Conservation (phyloP, 2,329 filamentous ascomycete genomes). For the Thelonectria rubi region DNA sequence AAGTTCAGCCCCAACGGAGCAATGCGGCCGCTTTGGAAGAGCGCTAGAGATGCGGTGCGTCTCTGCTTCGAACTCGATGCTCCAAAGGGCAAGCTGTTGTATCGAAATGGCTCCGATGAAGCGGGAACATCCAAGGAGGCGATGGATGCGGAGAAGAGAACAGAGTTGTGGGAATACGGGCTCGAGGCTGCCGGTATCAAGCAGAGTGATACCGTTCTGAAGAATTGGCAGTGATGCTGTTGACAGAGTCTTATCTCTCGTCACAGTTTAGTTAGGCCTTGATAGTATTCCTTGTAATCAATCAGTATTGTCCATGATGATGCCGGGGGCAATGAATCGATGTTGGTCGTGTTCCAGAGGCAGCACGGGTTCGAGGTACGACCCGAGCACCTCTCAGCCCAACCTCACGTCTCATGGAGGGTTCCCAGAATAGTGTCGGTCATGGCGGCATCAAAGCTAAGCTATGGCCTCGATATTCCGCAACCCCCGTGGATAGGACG, state of each 20-base stretch:
- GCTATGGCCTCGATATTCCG: not conserved
- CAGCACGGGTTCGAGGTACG: not conserved
- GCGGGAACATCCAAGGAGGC: constrained; percentile 43
- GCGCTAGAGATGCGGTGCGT: constrained; percentile 45
- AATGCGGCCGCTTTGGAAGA: constrained; percentile 44
- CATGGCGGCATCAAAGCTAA: constrained; percentile 1
- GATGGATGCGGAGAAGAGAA: constrained; percentile 43
- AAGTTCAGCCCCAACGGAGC: constrained; percentile 44
- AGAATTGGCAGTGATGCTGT: constrained; percentile 39
- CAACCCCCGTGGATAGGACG: not conserved
- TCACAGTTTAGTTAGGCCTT: not conserved
- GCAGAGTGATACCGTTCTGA: constrained; percentile 40
- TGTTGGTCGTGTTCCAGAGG: not conserved
- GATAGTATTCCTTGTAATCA: too few species aligned
- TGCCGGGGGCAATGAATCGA: not conserved
- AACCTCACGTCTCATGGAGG: not conserved
- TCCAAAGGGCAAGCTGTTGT: constrained; percentile 43
- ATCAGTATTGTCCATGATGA: not conserved
- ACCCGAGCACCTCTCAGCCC: not conserved
- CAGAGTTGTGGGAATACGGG: constrained; percentile 46
- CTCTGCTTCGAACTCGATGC: constrained; percentile 45
- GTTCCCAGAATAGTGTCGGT: not conserved
- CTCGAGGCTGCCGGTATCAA: constrained; percentile 39
- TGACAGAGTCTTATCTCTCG: constrained; percentile 1
- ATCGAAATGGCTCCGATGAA: constrained; percentile 48